Percentiles rank a stretch among this genome's conserved stretches.
These are phyloP conservation scores for Coniochaeta sp. DNA, from an alignment of 2,329 filamentous ascomycete genomes.

Conservation along the genomic window DNA sequence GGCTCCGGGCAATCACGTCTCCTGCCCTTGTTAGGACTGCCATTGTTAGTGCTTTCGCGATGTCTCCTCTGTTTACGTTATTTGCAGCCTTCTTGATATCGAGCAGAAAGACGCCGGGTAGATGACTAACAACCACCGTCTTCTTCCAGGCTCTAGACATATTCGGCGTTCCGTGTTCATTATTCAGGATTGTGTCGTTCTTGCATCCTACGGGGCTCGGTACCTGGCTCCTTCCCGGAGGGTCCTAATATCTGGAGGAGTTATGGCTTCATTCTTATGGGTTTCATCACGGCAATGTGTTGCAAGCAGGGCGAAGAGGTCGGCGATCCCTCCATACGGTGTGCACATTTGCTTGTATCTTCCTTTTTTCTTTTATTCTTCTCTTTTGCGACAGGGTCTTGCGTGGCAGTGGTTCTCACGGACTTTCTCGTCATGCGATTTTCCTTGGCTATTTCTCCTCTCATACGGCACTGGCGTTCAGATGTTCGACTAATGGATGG, in stretches of 20 bases:
- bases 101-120: neutral
- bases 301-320: neutral
- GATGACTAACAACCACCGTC: neutral
- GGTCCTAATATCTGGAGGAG: neutral
- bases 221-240: neutral
- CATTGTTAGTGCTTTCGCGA: neutral
- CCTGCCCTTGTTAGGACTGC: neutral
- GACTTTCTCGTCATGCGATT: slow-evolving; percentile 8
- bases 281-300: neutral
- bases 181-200: neutral
- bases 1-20: neutral
- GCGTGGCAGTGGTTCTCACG: slow-evolving; percentile 6
- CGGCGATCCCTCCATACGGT: neutral
- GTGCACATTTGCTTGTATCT: neutral
- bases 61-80: neutral
- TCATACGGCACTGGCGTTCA: neutral
- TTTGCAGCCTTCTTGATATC: neutral
- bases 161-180: neutral
- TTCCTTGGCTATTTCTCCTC: slow-evolving; percentile 5
- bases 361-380: slow-evolving; percentile 9
- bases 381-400: slow-evolving; percentile 6
- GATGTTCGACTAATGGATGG: neutral
- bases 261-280: neutral
- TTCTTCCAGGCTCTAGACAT: neutral
- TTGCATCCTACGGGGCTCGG: neutral